Conservation (phyloP, 2,329 filamentous ascomycete genomes). For the Zelopaecilomyces penicillatus region DNA sequence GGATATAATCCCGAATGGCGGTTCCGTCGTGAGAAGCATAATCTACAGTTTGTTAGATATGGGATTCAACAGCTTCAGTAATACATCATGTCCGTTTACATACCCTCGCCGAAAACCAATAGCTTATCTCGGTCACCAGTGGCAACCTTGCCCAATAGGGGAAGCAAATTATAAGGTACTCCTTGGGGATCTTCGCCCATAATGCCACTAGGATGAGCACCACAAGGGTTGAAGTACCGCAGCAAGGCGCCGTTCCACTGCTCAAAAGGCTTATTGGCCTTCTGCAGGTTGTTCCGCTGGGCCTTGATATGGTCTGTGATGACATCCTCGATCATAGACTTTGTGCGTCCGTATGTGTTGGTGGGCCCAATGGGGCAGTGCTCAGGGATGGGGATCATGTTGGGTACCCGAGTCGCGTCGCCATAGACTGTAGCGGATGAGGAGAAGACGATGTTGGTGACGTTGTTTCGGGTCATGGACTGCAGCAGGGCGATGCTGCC, state of each 20-base stretch:
- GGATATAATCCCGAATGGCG: constrained; percentile 96
- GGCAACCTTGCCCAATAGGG: constrained; percentile 88
- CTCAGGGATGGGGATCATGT: constrained; percentile 99
- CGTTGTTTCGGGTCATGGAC: constrained; percentile 82
- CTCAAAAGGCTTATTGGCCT: constrained; percentile 66
- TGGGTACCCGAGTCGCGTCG: constrained; percentile 87
- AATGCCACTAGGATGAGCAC: constrained; percentile 87
- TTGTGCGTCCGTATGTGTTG: constrained; percentile 96
- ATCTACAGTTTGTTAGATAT: constrained; percentile 45
- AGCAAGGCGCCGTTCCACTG: constrained; percentile 91
- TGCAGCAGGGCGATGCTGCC: constrained; percentile 82
- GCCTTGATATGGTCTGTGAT: constrained; percentile 88
- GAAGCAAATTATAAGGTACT: constrained; percentile 90
- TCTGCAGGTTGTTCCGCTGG: constrained; percentile 73
- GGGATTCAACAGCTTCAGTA: neutral
- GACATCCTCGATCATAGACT: constrained; percentile 82
- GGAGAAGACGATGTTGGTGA: constrained; percentile 96
- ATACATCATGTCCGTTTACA: constrained; percentile 21
- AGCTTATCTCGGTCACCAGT: constrained; percentile 93
- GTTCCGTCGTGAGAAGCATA: constrained; percentile 87
- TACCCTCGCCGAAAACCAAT: constrained; percentile 87
- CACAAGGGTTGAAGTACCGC: constrained; percentile 96
- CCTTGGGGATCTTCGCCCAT: constrained; percentile 98
- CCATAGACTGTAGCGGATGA: constrained; percentile 97
- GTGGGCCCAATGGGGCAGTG: constrained; percentile 92